Conservation (phyloP, 805 yeast genomes). For the Candida berthetii region DNA sequence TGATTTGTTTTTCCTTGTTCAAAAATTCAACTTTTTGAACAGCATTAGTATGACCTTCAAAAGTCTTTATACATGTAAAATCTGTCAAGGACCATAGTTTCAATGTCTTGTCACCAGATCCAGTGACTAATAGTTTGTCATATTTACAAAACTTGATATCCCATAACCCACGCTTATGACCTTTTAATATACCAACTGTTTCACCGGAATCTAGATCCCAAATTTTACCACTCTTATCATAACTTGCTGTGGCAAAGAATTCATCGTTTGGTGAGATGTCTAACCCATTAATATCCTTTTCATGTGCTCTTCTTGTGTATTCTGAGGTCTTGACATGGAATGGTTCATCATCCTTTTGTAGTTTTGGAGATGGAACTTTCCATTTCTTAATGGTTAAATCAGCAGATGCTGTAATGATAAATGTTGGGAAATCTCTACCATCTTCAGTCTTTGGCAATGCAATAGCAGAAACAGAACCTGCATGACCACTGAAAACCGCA, state of each 20-base stretch:
- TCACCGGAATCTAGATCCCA: constrained; percentile 91
- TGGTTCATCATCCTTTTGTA: constrained; percentile 22
- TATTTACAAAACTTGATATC: constrained; percentile 76
- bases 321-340: constrained; percentile 53
- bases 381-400: constrained; percentile 84
- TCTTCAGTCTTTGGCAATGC: constrained; percentile 44
- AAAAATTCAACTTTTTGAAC: constrained; percentile 78
- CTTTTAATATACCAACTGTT: constrained; percentile 73
- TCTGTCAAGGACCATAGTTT: constrained; percentile 85
- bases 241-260: constrained; percentile 87
- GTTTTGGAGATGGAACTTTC: constrained; percentile 72
- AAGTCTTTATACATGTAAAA: constrained; percentile 68
- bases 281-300: constrained; percentile 87
- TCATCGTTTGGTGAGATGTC: constrained; percentile 91
- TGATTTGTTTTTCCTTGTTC: constrained; percentile 58
- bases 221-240: constrained; percentile 84
- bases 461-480: constrained; percentile 79
- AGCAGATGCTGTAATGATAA: constrained; percentile 83
- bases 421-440: constrained; percentile 40
- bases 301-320: constrained; percentile 94
- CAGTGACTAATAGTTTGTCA: constrained; percentile 73
- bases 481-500: constrained; percentile 79
- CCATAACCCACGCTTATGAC: constrained; percentile 95
- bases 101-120: constrained; percentile 89
- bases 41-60: constrained; percentile 93